Evolutionary conservation across 2,329 filamentous ascomycete species (phyloP), one percentile per base, ranked within the genome.

Genomic region (Diaporthe sp.): DNA sequence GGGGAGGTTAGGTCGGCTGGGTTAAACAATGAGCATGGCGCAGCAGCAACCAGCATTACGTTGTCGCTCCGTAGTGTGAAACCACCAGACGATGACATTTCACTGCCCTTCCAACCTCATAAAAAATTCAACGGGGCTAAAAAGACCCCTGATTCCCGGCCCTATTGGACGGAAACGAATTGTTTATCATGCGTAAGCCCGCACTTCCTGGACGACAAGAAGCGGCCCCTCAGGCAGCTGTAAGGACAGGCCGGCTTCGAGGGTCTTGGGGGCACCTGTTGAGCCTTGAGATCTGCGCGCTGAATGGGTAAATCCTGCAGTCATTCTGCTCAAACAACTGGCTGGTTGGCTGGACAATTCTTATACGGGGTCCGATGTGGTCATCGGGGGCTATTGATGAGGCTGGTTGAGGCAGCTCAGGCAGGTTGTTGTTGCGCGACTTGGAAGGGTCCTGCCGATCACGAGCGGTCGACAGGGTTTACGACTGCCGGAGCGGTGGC

Each of bases 341-440:
- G 57, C 70, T 51, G 70, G 70, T 72, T 72, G 70, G 70, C 70
- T 72, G 57, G 70, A 31, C 46, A 34, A 53, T 62, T n/a, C 42
- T 39, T 46, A 49, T 72, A 72, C 69, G 55, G 55, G 57, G 55
- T 53, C 31, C 31, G 31, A 72, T 61, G 55, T 59, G 39, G 53
- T 72, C 68, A 59, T 72, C 39, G 70, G 46, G 22, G 19, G 34
- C 70, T 62, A 51, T 61, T 72, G 57, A 55, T 22, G 71, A 55
- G 71, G 71, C 67, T 76, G 75, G 67, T 68, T 31, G 70, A 44
- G 71, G 71, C 67, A 74, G 67, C 53, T 72, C n/a, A 44, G 75
- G 67, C 74, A 71, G 42, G 39, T 28, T 51, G 31, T 28, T 37
- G 55, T 49, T 70, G 31, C 53, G 51, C 25, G 39, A 31, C 58